Evolutionary conservation across 1,139 yeast genomes (phyloP).

Genomic region (Nakaseomyces kungkrabaensis): DNA sequence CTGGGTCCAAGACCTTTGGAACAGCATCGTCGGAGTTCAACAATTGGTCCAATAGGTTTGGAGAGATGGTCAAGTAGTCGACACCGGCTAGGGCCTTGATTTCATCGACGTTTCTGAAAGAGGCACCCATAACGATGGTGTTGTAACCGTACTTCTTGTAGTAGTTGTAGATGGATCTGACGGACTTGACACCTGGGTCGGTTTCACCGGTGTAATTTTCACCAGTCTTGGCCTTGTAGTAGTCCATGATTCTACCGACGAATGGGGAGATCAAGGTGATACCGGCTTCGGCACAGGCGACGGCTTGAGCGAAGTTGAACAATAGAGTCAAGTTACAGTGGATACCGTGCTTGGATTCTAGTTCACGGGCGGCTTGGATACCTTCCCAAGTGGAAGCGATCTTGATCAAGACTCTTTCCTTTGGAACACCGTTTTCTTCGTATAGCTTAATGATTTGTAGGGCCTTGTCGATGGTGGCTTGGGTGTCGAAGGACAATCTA

Average conservation of each 20-base stretch:
- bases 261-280: constrained; percentile 96
- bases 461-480: constrained; percentile 89
- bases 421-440: constrained; percentile 70
- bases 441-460: constrained; percentile 75
- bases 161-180: constrained; percentile 84
- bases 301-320: constrained; percentile 95
- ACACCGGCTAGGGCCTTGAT: constrained; percentile 96
- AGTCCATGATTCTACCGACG: constrained; percentile 97
- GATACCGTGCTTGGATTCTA: constrained; percentile 81
- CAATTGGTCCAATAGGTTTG: constrained; percentile 84
- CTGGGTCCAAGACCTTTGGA: constrained; percentile 68
- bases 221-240: constrained; percentile 95
- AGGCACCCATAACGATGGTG: constrained; percentile 99
- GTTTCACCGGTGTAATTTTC: constrained; percentile 66
- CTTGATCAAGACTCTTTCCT: constrained; percentile 89
- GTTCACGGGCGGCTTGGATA: constrained; percentile 95
- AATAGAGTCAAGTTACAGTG: constrained; percentile 94
- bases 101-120: constrained; percentile 96
- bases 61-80: constrained; percentile 93
- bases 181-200: constrained; percentile 96
- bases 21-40: constrained; percentile 66
- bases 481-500: constrained; percentile 88
- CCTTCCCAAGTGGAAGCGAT: constrained; percentile 99
- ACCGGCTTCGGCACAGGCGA: constrained; percentile 97
- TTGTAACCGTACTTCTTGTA: constrained; percentile 95